Evolutionary conservation across 495 filamentous ascomycete genomes (phyloP), one percentile per base, ranked within the genome.

Genomic region (Physcia stellaris): DNA sequence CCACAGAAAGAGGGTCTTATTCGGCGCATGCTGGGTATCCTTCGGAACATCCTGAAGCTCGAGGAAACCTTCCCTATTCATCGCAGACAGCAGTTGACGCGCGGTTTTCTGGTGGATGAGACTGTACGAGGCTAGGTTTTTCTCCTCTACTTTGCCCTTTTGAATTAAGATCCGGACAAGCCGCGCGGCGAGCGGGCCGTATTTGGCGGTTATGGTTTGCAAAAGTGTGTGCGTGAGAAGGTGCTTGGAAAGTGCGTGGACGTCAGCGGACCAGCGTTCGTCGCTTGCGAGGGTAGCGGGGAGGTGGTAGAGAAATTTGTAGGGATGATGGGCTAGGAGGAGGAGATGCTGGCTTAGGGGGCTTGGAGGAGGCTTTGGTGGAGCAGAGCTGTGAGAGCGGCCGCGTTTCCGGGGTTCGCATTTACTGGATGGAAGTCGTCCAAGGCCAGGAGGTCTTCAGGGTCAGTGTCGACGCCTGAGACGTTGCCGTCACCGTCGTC

Each of bases 71-170:
- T 73, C 70, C 47, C 76, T 71, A 43, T 93, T 81, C 68, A 99
- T 80, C 40, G 71, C 71, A 2, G 77, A 71, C 50, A 96, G 75
- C 41, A 83, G 77, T 39, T 79, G 70, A 11, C 88, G 85, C 31
- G 94, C 66, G 32, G 90, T 79, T 37, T 82, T 78, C 50, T 84
- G 80, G 18, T 73, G 75, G 45, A 93, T 70, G 40, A 96, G 67
- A 39, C 75, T 78, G 40, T 83, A 64, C 24, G 74, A 73, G 21
- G 77, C 71, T 6, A 94, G 60, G 27, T 77, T 74, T 52, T 90
- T 93, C 54, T 99, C 90, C 43, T 94, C 87, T 12, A 95, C 63
- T 56, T 88, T 92, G 17, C 90, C 92, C 49, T 86, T 83, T 35
- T 76, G 75, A 29, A 79, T 72, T 12, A 96, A 71, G 27, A 96